These are phyloP conservation scores for Aspergillus ochraceoroseus DNA, from an alignment of 2,329 filamentous ascomycete species.

Conservation along the genomic window DNA sequence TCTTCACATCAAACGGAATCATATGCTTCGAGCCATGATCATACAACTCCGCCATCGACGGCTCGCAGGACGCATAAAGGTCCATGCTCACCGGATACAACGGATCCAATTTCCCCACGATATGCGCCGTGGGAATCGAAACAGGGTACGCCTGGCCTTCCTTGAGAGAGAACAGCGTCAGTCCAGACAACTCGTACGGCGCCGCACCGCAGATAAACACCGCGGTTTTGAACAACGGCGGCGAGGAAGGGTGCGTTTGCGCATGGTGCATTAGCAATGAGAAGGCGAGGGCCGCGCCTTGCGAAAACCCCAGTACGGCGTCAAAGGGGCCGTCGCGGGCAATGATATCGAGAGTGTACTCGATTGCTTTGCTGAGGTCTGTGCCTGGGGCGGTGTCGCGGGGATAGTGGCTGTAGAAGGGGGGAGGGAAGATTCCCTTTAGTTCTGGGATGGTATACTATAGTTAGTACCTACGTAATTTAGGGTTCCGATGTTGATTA, in stretches of 20 bases:
- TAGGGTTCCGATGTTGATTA: too few relatives aligned
- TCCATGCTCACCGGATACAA: constrained; percentile 29
- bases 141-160: constrained; percentile 20
- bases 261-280: constrained; percentile 25
- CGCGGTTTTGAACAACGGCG: constrained; percentile 29
- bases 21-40: constrained; percentile 37
- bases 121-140: constrained; percentile 39
- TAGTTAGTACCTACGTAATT: too few relatives aligned
- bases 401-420: constrained; percentile 32
- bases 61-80: constrained; percentile 35
- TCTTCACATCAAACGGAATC: constrained; percentile 32
- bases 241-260: constrained; percentile 15
- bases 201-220: constrained; percentile 30
- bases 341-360: constrained; percentile 22
- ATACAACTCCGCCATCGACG: constrained; percentile 29
- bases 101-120: constrained; percentile 37
- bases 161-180: constrained; percentile 13
- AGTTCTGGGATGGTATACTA: constrained; percentile 24
- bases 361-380: constrained; percentile 25
- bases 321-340: constrained; percentile 30
- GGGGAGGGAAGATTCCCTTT: constrained; percentile 29
- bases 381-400: constrained; percentile 23
- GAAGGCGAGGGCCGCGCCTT: constrained; percentile 30
- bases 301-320: constrained; percentile 32
- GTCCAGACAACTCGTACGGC: constrained; percentile 27